These are phyloP conservation scores for Pseudozyma flocculosa DNA, from an alignment of 1,284 basidiomycete species.

Conservation along the genomic window DNA sequence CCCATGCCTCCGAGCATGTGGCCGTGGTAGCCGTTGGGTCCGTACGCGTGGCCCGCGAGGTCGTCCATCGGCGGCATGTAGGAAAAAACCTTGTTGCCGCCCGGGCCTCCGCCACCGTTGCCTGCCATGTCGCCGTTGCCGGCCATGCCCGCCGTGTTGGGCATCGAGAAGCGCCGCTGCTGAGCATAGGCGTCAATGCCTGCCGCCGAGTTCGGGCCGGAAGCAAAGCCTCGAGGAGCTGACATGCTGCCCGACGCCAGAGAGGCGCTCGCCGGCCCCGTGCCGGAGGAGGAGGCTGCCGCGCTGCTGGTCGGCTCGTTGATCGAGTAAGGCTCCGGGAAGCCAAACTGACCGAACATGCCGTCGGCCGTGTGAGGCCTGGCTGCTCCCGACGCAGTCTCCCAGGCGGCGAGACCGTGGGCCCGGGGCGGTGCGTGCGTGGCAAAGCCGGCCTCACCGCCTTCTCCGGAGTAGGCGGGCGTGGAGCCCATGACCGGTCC, in stretches of 20 bases:
- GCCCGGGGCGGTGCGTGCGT: constrained; percentile 32
- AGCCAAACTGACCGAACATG: constrained; percentile 41
- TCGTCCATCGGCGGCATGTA: constrained; percentile 38
- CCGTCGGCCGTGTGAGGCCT: constrained; percentile 53
- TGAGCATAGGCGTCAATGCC: constrained; percentile 14
- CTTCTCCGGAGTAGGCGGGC: constrained; percentile 12
- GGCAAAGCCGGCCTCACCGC: constrained; percentile 7
- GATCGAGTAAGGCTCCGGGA: neutral
- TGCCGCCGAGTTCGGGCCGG: neutral
- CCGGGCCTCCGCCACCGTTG: too few species aligned
- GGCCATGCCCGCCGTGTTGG: neutral
- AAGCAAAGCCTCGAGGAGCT: neutral
- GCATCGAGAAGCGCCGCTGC: constrained; percentile 31
- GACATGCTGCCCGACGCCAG: neutral
- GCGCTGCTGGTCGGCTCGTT: too few species aligned
- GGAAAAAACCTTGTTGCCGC: constrained; percentile 35
- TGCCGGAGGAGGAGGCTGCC: too few species aligned
- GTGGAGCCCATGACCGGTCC: constrained; percentile 35
- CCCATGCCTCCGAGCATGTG: constrained; percentile 22
- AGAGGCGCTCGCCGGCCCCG: neutral
- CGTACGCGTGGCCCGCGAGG: constrained; percentile 5
- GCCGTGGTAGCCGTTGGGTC: constrained; percentile 8
- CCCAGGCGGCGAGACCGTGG: constrained; percentile 43
- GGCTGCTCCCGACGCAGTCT: constrained; percentile 36
- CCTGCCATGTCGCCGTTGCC: too few species aligned